These are phyloP conservation scores for Protostelium mycophagum DNA, from an alignment of 78 protist genomes.

Conservation along the genomic window DNA sequence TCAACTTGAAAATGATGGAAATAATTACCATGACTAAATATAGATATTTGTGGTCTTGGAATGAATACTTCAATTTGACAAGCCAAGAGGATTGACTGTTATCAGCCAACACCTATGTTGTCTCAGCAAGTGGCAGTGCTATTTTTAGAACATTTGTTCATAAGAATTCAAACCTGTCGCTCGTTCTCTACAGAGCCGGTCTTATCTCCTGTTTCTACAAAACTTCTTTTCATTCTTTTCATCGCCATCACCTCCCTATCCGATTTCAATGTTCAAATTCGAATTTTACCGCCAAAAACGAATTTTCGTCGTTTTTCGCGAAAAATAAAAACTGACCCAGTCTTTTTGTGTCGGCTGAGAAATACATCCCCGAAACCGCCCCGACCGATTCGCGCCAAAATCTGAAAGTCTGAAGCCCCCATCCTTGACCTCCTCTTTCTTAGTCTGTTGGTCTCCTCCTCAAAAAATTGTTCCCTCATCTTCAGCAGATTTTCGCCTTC, in stretches of 20 bases:
- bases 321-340: no score
- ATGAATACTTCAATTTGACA: conserved; percentile 60
- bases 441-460: conserved; percentile 15
- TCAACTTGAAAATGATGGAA: no score
- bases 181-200: not conserved
- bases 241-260: not conserved
- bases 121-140: no score
- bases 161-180: not conserved
- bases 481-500: no score
- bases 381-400: conserved; percentile 68
- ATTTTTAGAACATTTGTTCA: no score
- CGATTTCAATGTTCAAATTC: no score
- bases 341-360: conserved; percentile 27
- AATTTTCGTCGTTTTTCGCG: no score
- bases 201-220: not conserved
- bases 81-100: conserved; percentile 26
- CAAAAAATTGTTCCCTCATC: not conserved
- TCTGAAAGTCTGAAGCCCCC: conserved; percentile 57
- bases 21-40: conserved; percentile 83
- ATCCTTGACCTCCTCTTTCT: conserved; percentile 52
- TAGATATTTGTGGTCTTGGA: conserved; percentile 66
- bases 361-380: conserved; percentile 84
- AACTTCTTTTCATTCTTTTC: not conserved
- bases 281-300: no score
- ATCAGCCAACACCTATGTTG: no score